These are phyloP conservation scores for Botrytis sinoallii DNA, from an alignment of 2,329 filamentous ascomycete genomes.

Conservation along the genomic window DNA sequence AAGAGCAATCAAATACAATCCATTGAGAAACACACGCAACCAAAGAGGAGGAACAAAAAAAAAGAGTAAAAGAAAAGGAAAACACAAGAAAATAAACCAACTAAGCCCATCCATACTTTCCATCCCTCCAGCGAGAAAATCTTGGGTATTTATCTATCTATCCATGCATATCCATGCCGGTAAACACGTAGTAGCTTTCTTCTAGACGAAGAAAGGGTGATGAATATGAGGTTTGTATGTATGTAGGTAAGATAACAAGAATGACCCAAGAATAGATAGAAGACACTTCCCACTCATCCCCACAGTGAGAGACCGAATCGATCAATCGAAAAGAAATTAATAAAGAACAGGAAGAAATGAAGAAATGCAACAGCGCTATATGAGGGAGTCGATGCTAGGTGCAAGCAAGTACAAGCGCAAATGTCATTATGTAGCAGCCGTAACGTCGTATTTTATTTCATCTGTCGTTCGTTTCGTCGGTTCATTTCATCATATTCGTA, in stretches of 20 bases:
- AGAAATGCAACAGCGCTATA: constrained; percentile 8
- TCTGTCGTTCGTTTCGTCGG: constrained; percentile 2
- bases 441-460: constrained; percentile 6
- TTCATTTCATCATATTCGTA: constrained; percentile 16
- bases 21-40: background rate
- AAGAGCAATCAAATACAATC: background rate
- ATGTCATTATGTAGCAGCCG: constrained; percentile 13
- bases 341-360: background rate
- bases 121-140: background rate
- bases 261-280: background rate
- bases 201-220: background rate
- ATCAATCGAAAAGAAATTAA: background rate
- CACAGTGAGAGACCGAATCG: background rate
- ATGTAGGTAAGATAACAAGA: background rate
- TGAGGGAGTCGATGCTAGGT: background rate
- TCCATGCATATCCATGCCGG: background rate
- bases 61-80: background rate
- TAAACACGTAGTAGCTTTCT: background rate
- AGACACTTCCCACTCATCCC: background rate
- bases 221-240: background rate
- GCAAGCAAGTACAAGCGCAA: constrained; percentile 2
- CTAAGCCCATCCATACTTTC: background rate
- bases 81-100: background rate
- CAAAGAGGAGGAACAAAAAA: background rate
- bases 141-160: background rate